These are phyloP conservation scores for Hordeum pubiflorum DNA, from an alignment of 202 grass and related monocot species.

Conservation along the genomic window DNA sequence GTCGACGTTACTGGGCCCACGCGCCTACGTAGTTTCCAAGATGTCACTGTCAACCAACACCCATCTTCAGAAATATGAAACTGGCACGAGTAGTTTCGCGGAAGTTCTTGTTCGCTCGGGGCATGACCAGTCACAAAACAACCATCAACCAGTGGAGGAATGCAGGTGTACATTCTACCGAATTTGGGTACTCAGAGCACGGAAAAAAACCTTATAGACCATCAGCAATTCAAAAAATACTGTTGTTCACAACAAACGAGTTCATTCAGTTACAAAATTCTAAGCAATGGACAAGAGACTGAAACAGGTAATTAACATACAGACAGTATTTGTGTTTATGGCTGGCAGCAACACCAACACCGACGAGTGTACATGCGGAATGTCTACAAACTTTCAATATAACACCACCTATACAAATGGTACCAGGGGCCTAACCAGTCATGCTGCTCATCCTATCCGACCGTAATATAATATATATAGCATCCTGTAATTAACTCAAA, in stretches of 20 bases:
- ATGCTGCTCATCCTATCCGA: slow-evolving; percentile 23
- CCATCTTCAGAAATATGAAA: no score
- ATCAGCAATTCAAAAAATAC: background rate
- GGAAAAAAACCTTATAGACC: background rate
- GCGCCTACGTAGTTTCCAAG: no score
- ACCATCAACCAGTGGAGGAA: background rate
- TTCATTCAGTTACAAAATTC: background rate
- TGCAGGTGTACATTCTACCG: background rate
- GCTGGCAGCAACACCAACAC: background rate
- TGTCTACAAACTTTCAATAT: slow-evolving; percentile 17
- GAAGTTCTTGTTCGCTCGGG: no score
- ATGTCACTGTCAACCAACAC: background rate
- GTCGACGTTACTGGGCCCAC: no score
- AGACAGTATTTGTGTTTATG: slow-evolving; percentile 4
- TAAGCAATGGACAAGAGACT: background rate
- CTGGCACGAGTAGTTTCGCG: no score
- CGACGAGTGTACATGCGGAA: slow-evolving; percentile 11
- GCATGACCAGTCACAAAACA: no score
- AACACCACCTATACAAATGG: slow-evolving; percentile 40
- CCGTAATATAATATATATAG: background rate
- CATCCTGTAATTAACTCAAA: background rate
- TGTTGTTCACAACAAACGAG: background rate
- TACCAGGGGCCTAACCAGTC: slow-evolving; percentile 16
- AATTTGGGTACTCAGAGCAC: background rate
- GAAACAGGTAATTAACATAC: slow-evolving; percentile 1